Evolutionary conservation across 495 filamentous ascomycete species (phyloP).

Genomic region (Daldinia caldariorum): DNA sequence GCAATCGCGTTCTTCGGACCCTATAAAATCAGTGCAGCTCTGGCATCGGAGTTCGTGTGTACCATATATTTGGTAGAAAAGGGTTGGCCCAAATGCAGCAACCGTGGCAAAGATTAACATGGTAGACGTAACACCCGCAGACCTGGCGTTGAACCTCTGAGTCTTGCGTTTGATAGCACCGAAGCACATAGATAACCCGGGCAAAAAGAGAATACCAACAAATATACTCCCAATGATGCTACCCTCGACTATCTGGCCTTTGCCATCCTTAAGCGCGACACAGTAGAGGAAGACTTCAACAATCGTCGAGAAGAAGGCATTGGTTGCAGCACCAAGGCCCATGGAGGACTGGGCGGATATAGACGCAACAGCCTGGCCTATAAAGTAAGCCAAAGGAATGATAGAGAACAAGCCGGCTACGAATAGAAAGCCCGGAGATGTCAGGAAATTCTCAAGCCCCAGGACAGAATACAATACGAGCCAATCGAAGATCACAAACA

Average conservation of each 20-base stretch:
- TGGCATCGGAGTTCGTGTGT: constrained; percentile 94
- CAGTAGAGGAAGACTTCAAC: constrained; percentile 99
- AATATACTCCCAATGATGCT: constrained; percentile 98
- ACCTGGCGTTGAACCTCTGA: constrained; percentile 97
- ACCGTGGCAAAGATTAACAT: constrained; percentile 98
- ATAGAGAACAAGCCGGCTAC: constrained; percentile 85
- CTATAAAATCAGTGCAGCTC: constrained; percentile 67
- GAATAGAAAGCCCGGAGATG: constrained; percentile 86
- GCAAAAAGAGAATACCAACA: constrained; percentile 93
- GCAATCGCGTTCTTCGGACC: constrained; percentile 69
- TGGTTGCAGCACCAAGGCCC: constrained; percentile 98
- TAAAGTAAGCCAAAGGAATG: constrained; percentile 98
- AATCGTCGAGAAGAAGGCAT: constrained; percentile 98
- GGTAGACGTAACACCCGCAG: constrained; percentile 95
- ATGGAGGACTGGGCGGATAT: constrained; percentile 99
- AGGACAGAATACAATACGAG: constrained; percentile 74
- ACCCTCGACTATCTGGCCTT: constrained; percentile 91
- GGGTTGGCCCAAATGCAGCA: constrained; percentile 93
- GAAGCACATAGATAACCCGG: constrained; percentile 98
- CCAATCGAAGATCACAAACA: constrained; percentile 95
- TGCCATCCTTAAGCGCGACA: constrained; percentile 91
- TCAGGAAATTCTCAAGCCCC: constrained; percentile 74
- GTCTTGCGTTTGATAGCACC: constrained; percentile 98
- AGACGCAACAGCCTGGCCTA: constrained; percentile 98
- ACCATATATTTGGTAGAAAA: constrained; percentile 99